These are phyloP conservation scores for Dictyostelium firmibasis DNA, from an alignment of 78 protist genomes.

Conservation along the genomic window DNA sequence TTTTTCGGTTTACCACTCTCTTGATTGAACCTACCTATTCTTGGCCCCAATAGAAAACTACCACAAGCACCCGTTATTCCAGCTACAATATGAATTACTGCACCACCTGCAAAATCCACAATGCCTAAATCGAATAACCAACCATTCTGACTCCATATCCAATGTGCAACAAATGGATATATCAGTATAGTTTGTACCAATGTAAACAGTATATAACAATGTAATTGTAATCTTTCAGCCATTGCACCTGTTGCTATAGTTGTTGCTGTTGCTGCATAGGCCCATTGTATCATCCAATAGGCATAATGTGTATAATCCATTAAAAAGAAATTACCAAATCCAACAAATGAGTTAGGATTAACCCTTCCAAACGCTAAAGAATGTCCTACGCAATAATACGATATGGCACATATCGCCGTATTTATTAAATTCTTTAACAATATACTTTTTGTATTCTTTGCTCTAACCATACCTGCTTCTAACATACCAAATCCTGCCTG, in stretches of 20 bases:
- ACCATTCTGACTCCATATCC: constrained; percentile 63
- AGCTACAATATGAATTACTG: constrained; percentile 55
- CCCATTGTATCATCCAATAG: constrained; percentile 79
- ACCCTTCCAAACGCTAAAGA: constrained; percentile 60
- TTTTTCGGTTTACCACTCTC: constrained; percentile 53
- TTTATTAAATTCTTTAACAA: constrained; percentile 48
- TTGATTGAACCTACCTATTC: constrained; percentile 64
- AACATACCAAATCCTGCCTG: constrained; percentile 81
- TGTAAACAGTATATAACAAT: constrained; percentile 52
- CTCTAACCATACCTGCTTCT: constrained; percentile 81
- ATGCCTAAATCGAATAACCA: constrained; percentile 62
- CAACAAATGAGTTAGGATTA: constrained; percentile 23
- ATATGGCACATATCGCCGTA: constrained; percentile 68
- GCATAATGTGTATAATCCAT: constrained; percentile 33
- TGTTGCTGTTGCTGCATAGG: constrained; percentile 69
- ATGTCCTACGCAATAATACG: constrained; percentile 66
- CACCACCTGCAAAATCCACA: constrained; percentile 70
- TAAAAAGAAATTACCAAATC: constrained; percentile 54
- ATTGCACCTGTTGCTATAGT: constrained; percentile 78
- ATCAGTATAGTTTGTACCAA: constrained; percentile 58
- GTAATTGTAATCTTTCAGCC: constrained; percentile 72
- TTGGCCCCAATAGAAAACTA: constrained; percentile 49
- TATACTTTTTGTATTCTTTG: constrained; percentile 72
- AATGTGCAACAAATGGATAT: constrained; percentile 64
- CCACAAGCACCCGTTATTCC: constrained; percentile 71